phyloP scores from a whole-genome alignment of 1,139 yeast genomes.

The Nadsonia commutata region DNA sequence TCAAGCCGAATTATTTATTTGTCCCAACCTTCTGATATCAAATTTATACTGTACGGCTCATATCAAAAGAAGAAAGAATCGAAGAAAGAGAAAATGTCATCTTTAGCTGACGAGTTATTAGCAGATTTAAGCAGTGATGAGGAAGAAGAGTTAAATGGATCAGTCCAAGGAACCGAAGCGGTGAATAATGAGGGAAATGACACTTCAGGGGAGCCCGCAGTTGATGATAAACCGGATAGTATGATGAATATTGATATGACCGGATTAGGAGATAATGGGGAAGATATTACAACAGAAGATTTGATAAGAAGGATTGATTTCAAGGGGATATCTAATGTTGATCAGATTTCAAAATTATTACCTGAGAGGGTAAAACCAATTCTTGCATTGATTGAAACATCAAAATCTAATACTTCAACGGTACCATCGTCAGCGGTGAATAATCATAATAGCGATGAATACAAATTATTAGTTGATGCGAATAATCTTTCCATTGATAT shows the following conservation, averaged over 20 bases:
- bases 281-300: conserved; percentile 13
- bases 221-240: not conserved
- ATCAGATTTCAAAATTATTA: conserved; percentile 14
- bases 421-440: conserved; percentile 17
- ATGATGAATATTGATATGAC: conserved; percentile 3
- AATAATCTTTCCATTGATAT: conserved; percentile 45
- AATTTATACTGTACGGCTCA: not conserved
- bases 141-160: conserved; percentile 11
- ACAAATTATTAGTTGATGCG: conserved; percentile 36
- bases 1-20: not conserved
- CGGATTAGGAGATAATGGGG: conserved; percentile 7
- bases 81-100: conserved; percentile 6
- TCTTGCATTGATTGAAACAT: conserved; percentile 14
- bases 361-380: conserved; percentile 16
- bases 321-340: conserved; percentile 1
- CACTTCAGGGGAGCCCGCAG: conserved; percentile 7
- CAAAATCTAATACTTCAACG: conserved; percentile 9
- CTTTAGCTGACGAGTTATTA: conserved; percentile 25
- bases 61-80: conserved; percentile 10
- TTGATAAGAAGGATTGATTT: conserved; percentile 1
- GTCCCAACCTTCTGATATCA: not conserved
- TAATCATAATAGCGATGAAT: conserved; percentile 23
- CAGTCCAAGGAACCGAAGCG: not conserved
- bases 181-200: not conserved
- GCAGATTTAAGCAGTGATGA: conserved; percentile 24